Evolutionary conservation across 305 asterid species (phyloP), one percentile per base, ranked within the genome.

Genomic region (Fraxinus angustifolia): DNA sequence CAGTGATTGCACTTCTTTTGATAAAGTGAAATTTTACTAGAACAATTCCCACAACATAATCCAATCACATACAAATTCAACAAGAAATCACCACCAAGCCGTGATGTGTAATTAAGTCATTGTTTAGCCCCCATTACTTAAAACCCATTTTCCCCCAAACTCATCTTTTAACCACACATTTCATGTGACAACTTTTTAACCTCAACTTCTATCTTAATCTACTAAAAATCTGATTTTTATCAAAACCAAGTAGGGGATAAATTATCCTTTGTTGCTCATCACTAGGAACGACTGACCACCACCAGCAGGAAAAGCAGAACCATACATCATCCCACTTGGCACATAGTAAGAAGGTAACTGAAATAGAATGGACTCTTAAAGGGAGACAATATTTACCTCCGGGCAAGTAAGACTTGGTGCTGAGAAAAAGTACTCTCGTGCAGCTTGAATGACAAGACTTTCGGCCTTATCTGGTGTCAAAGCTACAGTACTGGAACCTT

Each of bases 361-460:
- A 68, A 30, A 30, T 8, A 68, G 19, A 31, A 68, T 30, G 34
- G 40, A 68, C 36, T 11, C 40, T 0, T 68, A 12, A 19, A 30
- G 38, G 40, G 75, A 68, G 19, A 68, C 31, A 76, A 88, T 79
- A 87, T 87, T 87, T 89, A 93, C 99, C 92, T 96, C 99, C 2
- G 95, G 88, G 86, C 97, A 89, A 81, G 97, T 79, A 80, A 96
- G 98, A 87, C 96, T 94, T 77, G 99, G 97, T 40, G 99, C 99
- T 84, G 99, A 93, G 86, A 88, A 96, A 89, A 96, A 96, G 85
- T 96, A 96, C 86, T 96, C 99, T 83, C 99, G 87, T 60, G 98
- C 98, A 86, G 99, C 97, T 89, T 92, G 97, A 87, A 96, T 91
- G 84, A 96, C 97, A 83, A 96, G 97, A 91, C 83, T 92, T 88